phyloP scores from a whole-genome alignment of 2,329 filamentous ascomycete species.

The Fusarium transvaalense region DNA sequence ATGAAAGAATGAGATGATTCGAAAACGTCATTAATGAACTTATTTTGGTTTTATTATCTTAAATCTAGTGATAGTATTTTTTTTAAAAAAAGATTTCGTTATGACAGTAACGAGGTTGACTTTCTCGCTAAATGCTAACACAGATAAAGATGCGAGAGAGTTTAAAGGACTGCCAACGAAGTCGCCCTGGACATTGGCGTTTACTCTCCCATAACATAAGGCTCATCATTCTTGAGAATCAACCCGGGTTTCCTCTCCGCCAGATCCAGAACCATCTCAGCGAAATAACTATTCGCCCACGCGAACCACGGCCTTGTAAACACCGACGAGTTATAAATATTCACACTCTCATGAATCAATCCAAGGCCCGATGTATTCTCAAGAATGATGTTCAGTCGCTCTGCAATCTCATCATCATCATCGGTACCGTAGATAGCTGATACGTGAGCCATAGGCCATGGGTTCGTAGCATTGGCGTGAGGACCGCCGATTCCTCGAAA shows the following conservation, averaged over 20 bases:
- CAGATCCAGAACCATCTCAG: slow-evolving; percentile 24
- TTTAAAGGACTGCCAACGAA: too few relatives aligned
- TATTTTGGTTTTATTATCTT: too few relatives aligned
- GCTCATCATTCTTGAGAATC: slow-evolving; percentile 14
- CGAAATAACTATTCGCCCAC: slow-evolving; percentile 33
- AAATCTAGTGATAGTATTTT: too few relatives aligned
- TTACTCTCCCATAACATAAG: slow-evolving; percentile 2
- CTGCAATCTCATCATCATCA: slow-evolving; percentile 3
- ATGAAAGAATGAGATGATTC: too few relatives aligned
- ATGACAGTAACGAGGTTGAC: too few relatives aligned
- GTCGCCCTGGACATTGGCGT: too few relatives aligned
- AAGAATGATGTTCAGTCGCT: slow-evolving; percentile 12
- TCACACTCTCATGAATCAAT: slow-evolving; percentile 18
- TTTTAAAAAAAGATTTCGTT: too few relatives aligned
- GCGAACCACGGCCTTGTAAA: slow-evolving; percentile 33
- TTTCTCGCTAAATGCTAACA: too few relatives aligned
- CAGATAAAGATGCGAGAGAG: too few relatives aligned
- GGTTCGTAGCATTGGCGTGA: slow-evolving; percentile 17
- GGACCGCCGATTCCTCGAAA: slow-evolving; percentile 26
- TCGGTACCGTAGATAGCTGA: slow-evolving; percentile 24
- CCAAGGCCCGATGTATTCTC: slow-evolving; percentile 26
- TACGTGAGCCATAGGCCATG: slow-evolving; percentile 25
- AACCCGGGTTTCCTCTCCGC: slow-evolving; percentile 14
- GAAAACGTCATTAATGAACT: too few relatives aligned
- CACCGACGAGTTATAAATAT: slow-evolving; percentile 16